A percentile compares a stretch with the other conserved stretches of the same genome.
phyloP scores from a whole-genome alignment of 2,329 filamentous ascomycete genomes.

The Colletotrichum navitas region DNA sequence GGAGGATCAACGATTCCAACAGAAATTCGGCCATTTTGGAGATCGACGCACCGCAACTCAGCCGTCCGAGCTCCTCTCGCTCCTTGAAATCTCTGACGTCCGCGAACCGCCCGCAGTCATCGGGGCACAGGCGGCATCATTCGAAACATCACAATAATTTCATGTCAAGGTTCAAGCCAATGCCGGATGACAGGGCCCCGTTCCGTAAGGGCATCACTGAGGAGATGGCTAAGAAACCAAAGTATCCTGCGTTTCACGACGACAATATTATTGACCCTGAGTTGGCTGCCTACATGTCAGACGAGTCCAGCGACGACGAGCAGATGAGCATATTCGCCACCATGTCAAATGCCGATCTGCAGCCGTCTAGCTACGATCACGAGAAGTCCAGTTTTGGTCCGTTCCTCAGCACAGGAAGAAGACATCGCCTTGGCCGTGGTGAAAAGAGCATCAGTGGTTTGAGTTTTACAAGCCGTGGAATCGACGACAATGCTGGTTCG shows the following conservation, averaged over 20 bases:
- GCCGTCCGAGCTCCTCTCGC: constrained; percentile 92
- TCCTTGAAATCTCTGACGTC: constrained; percentile 82
- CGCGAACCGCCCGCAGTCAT: constrained; percentile 78
- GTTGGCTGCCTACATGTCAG: constrained; percentile 93
- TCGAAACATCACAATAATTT: constrained; percentile 81
- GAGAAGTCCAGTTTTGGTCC: constrained; percentile 81
- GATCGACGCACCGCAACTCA: constrained; percentile 85
- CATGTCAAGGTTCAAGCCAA: constrained; percentile 78
- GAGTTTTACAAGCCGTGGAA: constrained; percentile 76
- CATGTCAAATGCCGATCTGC: constrained; percentile 74
- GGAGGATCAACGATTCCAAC: constrained; percentile 80
- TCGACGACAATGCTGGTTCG: constrained; percentile 72
- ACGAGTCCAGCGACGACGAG: constrained; percentile 93
- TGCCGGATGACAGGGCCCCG: constrained; percentile 84
- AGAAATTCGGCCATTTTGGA: constrained; percentile 91
- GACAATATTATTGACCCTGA: constrained; percentile 99
- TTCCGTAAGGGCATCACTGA: constrained; percentile 82
- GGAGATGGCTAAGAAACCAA: constrained; percentile 73
- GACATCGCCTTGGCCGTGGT: constrained; percentile 77
- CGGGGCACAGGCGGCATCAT: constrained; percentile 84
- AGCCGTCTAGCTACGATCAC: constrained; percentile 76
- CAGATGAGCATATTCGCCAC: constrained; percentile 88
- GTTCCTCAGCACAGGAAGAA: constrained; percentile 79
- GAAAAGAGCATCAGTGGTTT: constrained; percentile 82
- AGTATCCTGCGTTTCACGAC: constrained; percentile 93